phyloP scores from a whole-genome alignment of 2,329 filamentous ascomycete genomes.

The Penicillium nordicum region DNA sequence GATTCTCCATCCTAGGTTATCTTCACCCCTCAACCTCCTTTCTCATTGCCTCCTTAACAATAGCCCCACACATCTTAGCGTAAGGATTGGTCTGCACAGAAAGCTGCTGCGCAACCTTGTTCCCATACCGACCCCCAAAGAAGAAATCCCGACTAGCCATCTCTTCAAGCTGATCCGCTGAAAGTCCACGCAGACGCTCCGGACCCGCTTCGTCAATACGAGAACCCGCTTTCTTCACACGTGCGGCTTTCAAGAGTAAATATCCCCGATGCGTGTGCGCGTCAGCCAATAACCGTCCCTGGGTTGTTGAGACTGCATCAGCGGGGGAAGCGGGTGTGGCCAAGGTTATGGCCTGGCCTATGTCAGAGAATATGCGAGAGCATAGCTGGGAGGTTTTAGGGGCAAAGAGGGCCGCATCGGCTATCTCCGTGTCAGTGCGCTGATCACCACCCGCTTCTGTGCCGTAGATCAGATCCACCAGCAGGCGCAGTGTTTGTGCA shows the following conservation, averaged over 20 bases:
- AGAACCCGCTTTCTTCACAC: conserved; percentile 18
- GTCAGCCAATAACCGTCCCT: conserved; percentile 51
- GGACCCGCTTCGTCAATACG: conserved; percentile 18
- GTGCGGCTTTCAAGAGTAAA: conserved; percentile 40
- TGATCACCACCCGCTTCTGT: neutral
- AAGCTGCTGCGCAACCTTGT: conserved; percentile 55
- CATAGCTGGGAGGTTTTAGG: conserved; percentile 17
- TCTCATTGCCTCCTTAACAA: conserved; percentile 58
- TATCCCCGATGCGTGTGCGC: conserved; percentile 55
- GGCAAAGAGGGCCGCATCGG: conserved; percentile 25
- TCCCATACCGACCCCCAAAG: conserved; percentile 54
- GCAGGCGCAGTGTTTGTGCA: conserved; percentile 48
- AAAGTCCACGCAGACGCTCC: conserved; percentile 32
- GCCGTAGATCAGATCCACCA: conserved; percentile 26
- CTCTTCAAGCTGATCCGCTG: conserved; percentile 49
- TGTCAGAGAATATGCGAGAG: conserved; percentile 34
- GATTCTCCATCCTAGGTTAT: neutral
- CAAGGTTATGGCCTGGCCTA: conserved; percentile 46
- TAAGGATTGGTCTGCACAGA: conserved; percentile 61
- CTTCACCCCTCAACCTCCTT: conserved; percentile 47
- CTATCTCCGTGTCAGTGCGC: conserved; percentile 4
- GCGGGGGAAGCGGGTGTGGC: conserved; percentile 40
- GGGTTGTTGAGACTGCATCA: conserved; percentile 45
- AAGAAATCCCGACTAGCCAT: conserved; percentile 55
- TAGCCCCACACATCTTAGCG: conserved; percentile 60